Conservation (phyloP, 305 asterid genomes). For the Solanum hybrid region DNA sequence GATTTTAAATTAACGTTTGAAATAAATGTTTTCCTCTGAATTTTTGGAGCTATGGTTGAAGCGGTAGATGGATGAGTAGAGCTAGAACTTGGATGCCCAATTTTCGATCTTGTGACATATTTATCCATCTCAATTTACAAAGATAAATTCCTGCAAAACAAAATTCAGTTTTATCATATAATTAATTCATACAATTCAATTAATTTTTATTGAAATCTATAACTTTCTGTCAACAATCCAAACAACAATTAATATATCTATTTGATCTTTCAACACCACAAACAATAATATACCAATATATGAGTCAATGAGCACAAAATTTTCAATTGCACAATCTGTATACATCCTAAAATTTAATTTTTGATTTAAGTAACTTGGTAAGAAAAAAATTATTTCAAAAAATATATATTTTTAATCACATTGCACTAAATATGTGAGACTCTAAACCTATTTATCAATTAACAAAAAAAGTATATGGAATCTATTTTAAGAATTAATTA, state of each 20-base stretch:
- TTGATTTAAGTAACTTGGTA: background rate
- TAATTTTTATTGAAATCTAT: background rate
- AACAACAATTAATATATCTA: background rate
- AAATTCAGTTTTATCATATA: background rate
- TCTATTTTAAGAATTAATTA: background rate
- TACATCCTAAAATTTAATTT: background rate
- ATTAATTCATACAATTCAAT: background rate
- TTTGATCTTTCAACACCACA: background rate
- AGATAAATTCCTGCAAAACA: background rate
- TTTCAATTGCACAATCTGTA: background rate
- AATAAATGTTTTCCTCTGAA: background rate
- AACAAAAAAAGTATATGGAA: background rate
- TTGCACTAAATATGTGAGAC: background rate
- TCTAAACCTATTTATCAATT: background rate
- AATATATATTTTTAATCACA: background rate
- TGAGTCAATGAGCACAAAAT: background rate
- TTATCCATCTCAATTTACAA: background rate
- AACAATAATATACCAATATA: background rate
- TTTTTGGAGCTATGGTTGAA: background rate
- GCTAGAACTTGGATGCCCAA: background rate
- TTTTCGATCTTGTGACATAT: background rate
- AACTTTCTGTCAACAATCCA: background rate
- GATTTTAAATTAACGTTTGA: background rate
- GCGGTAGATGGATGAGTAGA: background rate
- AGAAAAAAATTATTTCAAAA: background rate